Conservation (phyloP, 1,284 basidiomycete species). For the Inonotus hispidus region DNA sequence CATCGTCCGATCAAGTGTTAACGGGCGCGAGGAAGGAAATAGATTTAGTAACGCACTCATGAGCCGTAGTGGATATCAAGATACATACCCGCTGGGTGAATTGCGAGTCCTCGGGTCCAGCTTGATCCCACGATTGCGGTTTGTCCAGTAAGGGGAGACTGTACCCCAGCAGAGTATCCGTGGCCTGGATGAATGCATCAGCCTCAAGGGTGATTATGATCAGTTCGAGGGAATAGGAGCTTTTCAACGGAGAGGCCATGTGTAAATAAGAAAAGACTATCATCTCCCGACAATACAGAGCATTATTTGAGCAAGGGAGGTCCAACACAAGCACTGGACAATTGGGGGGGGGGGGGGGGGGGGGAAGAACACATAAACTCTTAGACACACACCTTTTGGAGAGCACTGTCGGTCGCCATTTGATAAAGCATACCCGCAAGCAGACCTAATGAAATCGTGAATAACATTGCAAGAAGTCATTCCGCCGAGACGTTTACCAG, state of each 20-base stretch:
- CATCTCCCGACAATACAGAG: too few relatives aligned
- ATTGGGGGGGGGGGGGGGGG: neutral
- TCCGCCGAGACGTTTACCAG: constrained; percentile 37
- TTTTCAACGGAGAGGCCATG: neutral
- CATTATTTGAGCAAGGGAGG: neutral
- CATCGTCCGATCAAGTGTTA: neutral
- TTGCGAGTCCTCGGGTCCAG: constrained; percentile 68
- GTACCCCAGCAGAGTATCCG: constrained; percentile 10
- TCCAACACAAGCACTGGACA: neutral
- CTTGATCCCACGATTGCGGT: constrained; percentile 38
- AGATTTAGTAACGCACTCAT: constrained; percentile 7
- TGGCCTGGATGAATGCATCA: constrained; percentile 6
- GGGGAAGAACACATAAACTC: neutral
- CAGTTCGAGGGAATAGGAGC: neutral
- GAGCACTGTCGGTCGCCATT: constrained; percentile 40
- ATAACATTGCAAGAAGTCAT: neutral
- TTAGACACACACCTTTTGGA: constrained; percentile 33
- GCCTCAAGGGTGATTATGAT: too few relatives aligned
- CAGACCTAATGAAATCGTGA: constrained; percentile 36
- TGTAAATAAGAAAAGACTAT: too few relatives aligned
- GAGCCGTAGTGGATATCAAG: neutral
- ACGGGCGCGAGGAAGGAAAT: neutral
- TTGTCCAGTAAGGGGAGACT: constrained; percentile 13
- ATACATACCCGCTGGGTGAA: constrained; percentile 64
- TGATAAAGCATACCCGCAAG: constrained; percentile 43